Base-by-base conservation (phyloP, 1,139 yeast species). In the Yamadazyma atlantica region DNA sequence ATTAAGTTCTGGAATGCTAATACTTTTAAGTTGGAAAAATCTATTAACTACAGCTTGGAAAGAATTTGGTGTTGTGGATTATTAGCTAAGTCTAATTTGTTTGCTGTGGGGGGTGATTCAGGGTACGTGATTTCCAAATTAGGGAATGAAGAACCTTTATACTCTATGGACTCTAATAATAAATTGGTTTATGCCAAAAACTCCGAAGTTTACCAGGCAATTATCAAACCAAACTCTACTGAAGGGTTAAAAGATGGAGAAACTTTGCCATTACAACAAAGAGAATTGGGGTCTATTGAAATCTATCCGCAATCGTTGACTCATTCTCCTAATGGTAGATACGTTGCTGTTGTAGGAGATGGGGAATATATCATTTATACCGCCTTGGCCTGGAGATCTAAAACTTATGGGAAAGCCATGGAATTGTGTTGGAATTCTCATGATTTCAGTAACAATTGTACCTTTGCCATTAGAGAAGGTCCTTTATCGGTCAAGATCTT, bases 271-370 rank as follows among this genome's bases (percentile, higher is more conserved):
- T 67, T 92, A 49, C 81, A 84, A 47, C 83, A 85, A 45, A 88
- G 92, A 65, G 97, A 92, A 51, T 73, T 92, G 48, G 98, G 98
- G 9, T 71, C 87, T 17, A 89, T 90, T 41, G 98, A 92, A 64
- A 81, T 92, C 33, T 92, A 83, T 70, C 97, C 98, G 33, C 87
- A 87, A 46, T 75, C 85, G 43, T 74, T 92, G 54, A 70, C 75
- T 34, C 98, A 92, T 63, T 90, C 97, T 29, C 97, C 97, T 45
- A 92, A 94, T 58, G 99, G 99, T 43, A 82, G 97, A 64, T 92
- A 86, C 60, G 97, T 90, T 29, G 85, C 97, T 18, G 97, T 92
- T 34, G 85, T 94, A 41, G 99, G 99, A 57, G 98, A 94, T 66
- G 97, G 97, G 43, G 98, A 92, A 64, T 92, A 88, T 61, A 88